phyloP scores from a whole-genome alignment of 352 stramenopile genomes.

The Hyaloperonospora brassicae region DNA sequence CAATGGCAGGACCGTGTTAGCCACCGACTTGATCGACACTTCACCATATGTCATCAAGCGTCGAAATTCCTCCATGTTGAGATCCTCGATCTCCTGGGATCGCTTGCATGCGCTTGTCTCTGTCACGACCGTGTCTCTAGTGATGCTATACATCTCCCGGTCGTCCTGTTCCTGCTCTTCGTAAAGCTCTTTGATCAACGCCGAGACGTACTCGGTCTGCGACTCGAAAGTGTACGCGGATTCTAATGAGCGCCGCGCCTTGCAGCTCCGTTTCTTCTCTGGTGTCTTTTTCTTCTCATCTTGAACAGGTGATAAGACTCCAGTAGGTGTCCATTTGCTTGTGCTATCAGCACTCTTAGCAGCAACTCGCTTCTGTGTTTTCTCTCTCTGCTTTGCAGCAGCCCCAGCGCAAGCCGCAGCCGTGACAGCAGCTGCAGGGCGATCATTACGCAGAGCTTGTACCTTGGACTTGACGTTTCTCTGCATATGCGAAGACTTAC shows the following conservation, averaged over 20 bases:
- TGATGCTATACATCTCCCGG: conserved; percentile 69
- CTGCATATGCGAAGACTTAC: conserved; percentile 10
- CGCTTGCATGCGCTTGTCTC: conserved; percentile 50
- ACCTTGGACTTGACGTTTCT: conserved; percentile 11
- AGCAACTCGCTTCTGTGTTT: conserved; percentile 2
- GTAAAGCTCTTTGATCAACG: conserved; percentile 54
- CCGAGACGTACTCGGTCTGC: conserved; percentile 29
- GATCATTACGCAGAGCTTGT: conserved; percentile 4
- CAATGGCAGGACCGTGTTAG: conserved; percentile 53
- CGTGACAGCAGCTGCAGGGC: conserved; percentile 11
- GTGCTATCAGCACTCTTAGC: conserved; percentile 3
- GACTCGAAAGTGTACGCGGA: conserved; percentile 28
- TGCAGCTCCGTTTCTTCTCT: conserved; percentile 31
- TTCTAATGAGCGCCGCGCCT: conserved; percentile 41
- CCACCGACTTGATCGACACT: conserved; percentile 62
- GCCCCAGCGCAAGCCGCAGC: conserved; percentile 14
- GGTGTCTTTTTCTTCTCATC: conserved; percentile 46
- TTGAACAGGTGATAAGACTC: conserved; percentile 42
- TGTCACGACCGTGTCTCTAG: conserved; percentile 48
- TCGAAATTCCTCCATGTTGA: conserved; percentile 57
- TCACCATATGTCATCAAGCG: conserved; percentile 78
- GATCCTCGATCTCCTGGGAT: conserved; percentile 61
- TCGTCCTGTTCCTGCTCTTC: conserved; percentile 72
- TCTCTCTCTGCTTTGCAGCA: conserved; percentile 15
- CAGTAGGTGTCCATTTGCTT: conserved; percentile 6